Base-by-base conservation (phyloP, 2,329 filamentous ascomycete genomes). In the Diaporthe amygdali region DNA sequence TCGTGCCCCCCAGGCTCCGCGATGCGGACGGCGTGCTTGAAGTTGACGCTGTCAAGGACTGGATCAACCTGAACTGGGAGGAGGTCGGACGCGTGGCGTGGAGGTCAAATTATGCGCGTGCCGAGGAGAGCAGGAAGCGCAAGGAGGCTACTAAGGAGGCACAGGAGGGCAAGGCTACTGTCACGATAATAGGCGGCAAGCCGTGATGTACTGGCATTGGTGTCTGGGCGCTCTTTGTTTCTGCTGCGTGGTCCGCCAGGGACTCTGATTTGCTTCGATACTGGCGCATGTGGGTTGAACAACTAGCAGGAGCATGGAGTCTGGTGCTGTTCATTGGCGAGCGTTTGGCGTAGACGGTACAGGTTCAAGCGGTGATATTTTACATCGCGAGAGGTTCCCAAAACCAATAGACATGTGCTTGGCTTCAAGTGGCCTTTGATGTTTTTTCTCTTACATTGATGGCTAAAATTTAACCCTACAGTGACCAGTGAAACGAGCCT, bases 1-100 rank as follows among this genome's bases (percentile, higher is more conserved):
- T 69, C 12, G 47, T 8, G 64, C 73, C 63, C 5, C 64, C 55
- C 14, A 71, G 72, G 1, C 73, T 85, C 22, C 79, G 76, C 55
- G 77, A 82, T 32, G 72, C 74, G 0, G 74, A 83, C 5, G 87
- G 86, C 0, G 77, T 84, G n/a, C 88, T 83, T 69, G 75, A 85
- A 68, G 76, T 83, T 32, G 82, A 84, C 0, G 75, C 77, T 2
- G 83, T 88, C 2, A 73, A 74, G 6, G 70, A 72, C 0, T 91
- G 87, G 73, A 81, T 89, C 3, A 20, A 66, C 7, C 69, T 75
- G 0, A 77, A 83, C 51, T 84, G 84, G 79, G 71, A 79, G 12
- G 74, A 75, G 14, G 80, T 88, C 10, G 73, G 67, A 20, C 34
- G 66, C 12, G 44, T 67, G n/a, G 76, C 77, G 4, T 77, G 74